phyloP scores from a whole-genome alignment of 768 basidiomycete genomes.

The Rhodotorula toruloides region DNA sequence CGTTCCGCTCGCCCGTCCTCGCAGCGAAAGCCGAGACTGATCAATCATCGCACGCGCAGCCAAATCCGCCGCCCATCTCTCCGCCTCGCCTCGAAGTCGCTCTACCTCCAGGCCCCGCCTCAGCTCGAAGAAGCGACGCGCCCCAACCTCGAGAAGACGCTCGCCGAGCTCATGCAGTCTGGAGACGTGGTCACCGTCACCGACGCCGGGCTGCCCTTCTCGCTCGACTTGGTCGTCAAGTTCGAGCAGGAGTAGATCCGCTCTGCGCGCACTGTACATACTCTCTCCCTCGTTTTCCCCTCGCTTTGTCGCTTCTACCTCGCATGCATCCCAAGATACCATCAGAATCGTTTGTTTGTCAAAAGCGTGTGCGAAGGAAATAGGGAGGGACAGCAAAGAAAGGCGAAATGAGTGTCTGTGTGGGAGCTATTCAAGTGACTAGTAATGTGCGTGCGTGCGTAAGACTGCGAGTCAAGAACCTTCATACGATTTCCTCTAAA shows the following conservation, averaged over 20 bases:
- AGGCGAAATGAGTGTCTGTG: slow-evolving; percentile 2
- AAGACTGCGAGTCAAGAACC: too few species aligned
- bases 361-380: too few species aligned
- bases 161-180: slow-evolving; percentile 69
- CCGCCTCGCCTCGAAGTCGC: slow-evolving; percentile 65
- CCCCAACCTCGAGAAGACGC: slow-evolving; percentile 81
- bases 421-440: too few species aligned
- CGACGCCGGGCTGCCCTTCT: slow-evolving; percentile 82
- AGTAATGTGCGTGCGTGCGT: too few species aligned
- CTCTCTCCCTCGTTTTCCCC: too few species aligned
- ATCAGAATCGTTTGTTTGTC: too few species aligned
- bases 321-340: too few species aligned
- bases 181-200: slow-evolving; percentile 73
- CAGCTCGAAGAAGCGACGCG: slow-evolving; percentile 82
- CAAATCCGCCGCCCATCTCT: slow-evolving; percentile 96
- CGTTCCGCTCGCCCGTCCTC: slow-evolving; percentile 44
- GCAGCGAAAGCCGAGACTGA: too few species aligned
- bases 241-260: slow-evolving; percentile 5
- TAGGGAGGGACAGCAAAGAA: too few species aligned
- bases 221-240: slow-evolving; percentile 52
- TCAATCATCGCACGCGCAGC: slow-evolving; percentile 54
- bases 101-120: slow-evolving; percentile 91
- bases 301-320: not conserved
- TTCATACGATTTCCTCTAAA: too few species aligned
- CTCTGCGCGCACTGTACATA: too few species aligned